A percentile compares a stretch with the other conserved stretches of the same genome.
phyloP scores from a whole-genome alignment of 352 stramenopile species.

The Phytophthora cryptogea region DNA sequence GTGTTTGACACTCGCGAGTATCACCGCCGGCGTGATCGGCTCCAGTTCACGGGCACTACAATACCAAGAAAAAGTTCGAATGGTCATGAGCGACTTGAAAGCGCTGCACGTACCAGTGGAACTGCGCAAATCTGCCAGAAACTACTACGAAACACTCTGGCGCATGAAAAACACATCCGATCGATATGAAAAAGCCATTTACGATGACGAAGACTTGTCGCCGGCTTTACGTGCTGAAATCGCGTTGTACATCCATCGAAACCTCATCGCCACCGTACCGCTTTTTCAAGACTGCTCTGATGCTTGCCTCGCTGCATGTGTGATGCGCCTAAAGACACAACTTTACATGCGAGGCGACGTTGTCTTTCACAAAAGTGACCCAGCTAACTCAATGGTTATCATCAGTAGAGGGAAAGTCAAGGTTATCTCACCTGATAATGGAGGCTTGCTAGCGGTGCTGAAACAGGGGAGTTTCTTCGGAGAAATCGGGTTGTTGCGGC shows the following conservation, averaged over 20 bases:
- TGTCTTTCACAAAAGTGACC: conserved; percentile 64
- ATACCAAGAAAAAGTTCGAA: conserved; percentile 65
- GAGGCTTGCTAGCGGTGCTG: conserved; percentile 52
- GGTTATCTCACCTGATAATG: conserved; percentile 60
- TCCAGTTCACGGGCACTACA: conserved; percentile 53
- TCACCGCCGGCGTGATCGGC: conserved; percentile 54
- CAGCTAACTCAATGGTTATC: conserved; percentile 65
- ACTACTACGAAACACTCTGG: conserved; percentile 72
- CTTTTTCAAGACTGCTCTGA: conserved; percentile 66
- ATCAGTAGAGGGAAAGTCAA: conserved; percentile 69
- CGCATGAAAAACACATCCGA: conserved; percentile 73
- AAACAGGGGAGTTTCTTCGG: conserved; percentile 71
- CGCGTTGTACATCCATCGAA: conserved; percentile 64
- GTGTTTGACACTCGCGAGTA: conserved; percentile 54
- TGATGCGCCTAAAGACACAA: conserved; percentile 63
- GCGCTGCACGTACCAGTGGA: conserved; percentile 56
- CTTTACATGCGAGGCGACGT: conserved; percentile 66
- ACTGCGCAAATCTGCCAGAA: conserved; percentile 53
- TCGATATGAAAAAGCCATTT: conserved; percentile 71
- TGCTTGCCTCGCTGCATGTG: conserved; percentile 53
- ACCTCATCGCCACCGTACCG: conserved; percentile 53
- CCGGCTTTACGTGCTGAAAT: conserved; percentile 59
- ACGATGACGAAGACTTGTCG: conserved; percentile 68
- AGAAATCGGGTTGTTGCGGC: conserved; percentile 58
- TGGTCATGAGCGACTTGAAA: conserved; percentile 72